Conservation (phyloP, 192 early-diverging fungal species). For the Coemansia sp. region DNA sequence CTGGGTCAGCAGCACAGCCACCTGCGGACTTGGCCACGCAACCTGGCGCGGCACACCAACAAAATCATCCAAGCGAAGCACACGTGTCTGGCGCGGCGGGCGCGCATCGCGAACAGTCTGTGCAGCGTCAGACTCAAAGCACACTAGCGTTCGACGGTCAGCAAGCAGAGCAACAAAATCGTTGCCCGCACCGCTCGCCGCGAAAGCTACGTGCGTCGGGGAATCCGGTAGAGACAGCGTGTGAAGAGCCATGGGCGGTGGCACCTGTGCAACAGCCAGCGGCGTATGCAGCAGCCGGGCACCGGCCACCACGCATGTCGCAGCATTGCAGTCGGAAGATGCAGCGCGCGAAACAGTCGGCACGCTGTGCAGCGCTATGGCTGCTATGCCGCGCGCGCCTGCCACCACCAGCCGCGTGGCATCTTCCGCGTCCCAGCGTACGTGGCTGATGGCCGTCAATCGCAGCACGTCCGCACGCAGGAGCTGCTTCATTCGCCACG, state of each 20-base stretch:
- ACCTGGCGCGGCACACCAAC: constrained; percentile 61
- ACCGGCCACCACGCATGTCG: constrained; percentile 81
- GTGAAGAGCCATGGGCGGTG: constrained; percentile 85
- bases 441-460: constrained; percentile 36
- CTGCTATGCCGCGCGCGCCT: constrained; percentile 4
- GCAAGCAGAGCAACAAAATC: constrained; percentile 71
- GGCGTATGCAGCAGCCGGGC: constrained; percentile 45
- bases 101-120: constrained; percentile 14
- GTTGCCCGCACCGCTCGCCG: constrained; percentile 59
- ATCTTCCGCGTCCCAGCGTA: constrained; percentile 83
- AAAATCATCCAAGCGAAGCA: not conserved
- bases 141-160: constrained; percentile 44
- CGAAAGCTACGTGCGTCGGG: constrained; percentile 64
- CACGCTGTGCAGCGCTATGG: constrained; percentile 19
- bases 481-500: constrained; percentile 95
- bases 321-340: constrained; percentile 25
- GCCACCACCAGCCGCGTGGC: constrained; percentile 64
- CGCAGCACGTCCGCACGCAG: constrained; percentile 49
- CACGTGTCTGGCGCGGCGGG: constrained; percentile 23
- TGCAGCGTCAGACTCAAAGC: constrained; percentile 14
- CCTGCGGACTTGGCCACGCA: constrained; percentile 57
- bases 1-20: constrained; percentile 59
- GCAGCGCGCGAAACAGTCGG: constrained; percentile 22
- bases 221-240: constrained; percentile 10
- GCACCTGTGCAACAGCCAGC: constrained; percentile 74